Percentiles rank a stretch among this genome's conserved stretches.
These are phyloP conservation scores for Corymbia citriodora DNA, from an alignment of 441 rosid genomes.

Conservation along the genomic window DNA sequence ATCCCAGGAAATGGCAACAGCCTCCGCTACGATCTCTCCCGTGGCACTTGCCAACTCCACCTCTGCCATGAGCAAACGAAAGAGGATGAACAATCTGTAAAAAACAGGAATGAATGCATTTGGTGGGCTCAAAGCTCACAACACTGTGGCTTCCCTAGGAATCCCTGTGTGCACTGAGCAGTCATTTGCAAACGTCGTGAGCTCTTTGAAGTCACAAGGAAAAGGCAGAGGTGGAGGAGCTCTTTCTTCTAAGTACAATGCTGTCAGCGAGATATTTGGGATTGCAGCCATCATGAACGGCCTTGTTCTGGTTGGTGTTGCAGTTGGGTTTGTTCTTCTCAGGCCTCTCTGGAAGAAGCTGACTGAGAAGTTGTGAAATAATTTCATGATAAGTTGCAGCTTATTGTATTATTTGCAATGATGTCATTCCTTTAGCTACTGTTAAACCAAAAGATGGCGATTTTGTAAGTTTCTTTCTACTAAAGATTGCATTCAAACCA, in stretches of 20 bases:
- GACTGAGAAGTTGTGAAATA: conserved; percentile 2
- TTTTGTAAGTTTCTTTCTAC: neutral
- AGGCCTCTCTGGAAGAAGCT: conserved; percentile 62
- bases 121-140: conserved; percentile 63
- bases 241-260: conserved; percentile 43
- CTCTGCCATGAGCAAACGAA: conserved; percentile 10
- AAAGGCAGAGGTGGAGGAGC: conserved; percentile 44
- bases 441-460: neutral
- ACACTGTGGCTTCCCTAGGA: conserved; percentile 47
- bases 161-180: conserved; percentile 36
- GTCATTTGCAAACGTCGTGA: conserved; percentile 40
- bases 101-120: conserved; percentile 39
- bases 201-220: conserved; percentile 34
- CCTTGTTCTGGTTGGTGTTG: conserved; percentile 62
- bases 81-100: conserved; percentile 23
- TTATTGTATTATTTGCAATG: neutral
- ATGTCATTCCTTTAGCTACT: neutral
- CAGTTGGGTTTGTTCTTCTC: conserved; percentile 70
- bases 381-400: neutral
- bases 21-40: conserved; percentile 26
- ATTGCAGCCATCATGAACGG: conserved; percentile 66
- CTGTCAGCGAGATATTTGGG: conserved; percentile 47
- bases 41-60: conserved; percentile 18
- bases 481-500: neutral
- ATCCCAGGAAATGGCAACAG: conserved; percentile 30